phyloP scores from a whole-genome alignment of 169 alveolate species.

The Eimeria falciformis region DNA sequence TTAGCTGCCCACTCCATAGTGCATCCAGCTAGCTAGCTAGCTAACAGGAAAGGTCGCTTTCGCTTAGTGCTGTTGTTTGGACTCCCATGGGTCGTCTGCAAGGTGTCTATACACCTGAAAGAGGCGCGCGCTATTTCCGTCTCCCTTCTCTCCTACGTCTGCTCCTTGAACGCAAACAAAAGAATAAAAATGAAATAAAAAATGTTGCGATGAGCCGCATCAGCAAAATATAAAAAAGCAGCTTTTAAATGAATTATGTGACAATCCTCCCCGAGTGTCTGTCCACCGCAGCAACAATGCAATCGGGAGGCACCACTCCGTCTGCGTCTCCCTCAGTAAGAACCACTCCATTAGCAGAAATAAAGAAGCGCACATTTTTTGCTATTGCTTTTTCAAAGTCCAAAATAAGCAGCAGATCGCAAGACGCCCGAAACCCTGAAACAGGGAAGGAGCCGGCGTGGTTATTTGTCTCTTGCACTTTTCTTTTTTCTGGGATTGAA shows the following conservation, averaged over 20 bases:
- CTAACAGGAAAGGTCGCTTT: too few species aligned
- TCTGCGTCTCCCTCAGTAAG: not conserved
- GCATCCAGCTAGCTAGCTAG: too few species aligned
- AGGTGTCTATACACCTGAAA: too few species aligned
- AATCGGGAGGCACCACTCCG: not conserved
- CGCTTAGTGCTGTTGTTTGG: too few species aligned
- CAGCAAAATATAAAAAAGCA: not conserved
- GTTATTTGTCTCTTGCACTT: not conserved
- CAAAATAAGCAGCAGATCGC: not conserved
- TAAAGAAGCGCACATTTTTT: not conserved
- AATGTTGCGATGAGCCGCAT: too few species aligned
- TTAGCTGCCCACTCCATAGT: too few species aligned
- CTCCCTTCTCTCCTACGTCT: too few species aligned
- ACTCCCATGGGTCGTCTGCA: too few species aligned
- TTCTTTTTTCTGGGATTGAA: not conserved
- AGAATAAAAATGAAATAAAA: too few species aligned
- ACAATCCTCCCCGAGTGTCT: not conserved
- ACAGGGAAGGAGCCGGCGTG: not conserved
- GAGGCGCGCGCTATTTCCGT: too few species aligned
- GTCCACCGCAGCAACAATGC: not conserved
- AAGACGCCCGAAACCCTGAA: not conserved
- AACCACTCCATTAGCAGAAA: not conserved
- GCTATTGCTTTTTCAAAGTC: not conserved
- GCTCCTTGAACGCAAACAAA: too few species aligned
- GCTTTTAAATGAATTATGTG: not conserved